Evolutionary conservation across 176 grass and related monocot genomes (phyloP).

Genomic region (Cenchrus fungigraminus): DNA sequence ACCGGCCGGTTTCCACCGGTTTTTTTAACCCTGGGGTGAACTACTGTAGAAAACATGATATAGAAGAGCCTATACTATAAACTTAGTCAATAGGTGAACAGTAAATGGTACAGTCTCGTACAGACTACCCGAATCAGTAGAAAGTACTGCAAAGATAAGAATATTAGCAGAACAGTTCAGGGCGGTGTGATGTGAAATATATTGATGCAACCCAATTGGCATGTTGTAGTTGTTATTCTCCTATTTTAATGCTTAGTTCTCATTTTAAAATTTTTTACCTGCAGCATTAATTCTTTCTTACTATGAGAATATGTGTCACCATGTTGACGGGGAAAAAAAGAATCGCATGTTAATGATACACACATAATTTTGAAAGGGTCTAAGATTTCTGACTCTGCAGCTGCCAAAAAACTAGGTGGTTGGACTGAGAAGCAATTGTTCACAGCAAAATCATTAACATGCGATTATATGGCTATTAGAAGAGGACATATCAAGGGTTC

Average conservation of each 20-base stretch:
- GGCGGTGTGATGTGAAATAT: neutral
- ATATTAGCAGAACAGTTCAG: neutral
- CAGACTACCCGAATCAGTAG: neutral
- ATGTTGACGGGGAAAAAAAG: neutral
- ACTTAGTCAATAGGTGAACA: neutral
- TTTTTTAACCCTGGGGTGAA: neutral
- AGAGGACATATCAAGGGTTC: conserved; percentile 16
- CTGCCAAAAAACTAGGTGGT: neutral
- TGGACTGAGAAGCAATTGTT: neutral
- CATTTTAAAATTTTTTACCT: neutral
- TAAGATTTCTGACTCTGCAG: neutral
- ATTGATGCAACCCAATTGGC: neutral
- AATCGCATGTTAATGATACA: neutral
- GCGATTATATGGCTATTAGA: neutral
- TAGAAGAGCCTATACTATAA: neutral
- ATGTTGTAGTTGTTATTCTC: neutral
- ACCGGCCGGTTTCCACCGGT: no score
- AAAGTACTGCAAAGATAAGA: neutral
- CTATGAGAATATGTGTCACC: neutral
- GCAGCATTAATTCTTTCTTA: neutral
- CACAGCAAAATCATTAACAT: neutral
- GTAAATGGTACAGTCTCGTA: neutral
- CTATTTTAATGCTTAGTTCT: neutral
- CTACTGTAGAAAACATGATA: neutral
- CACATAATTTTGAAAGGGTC: neutral